phyloP scores from a whole-genome alignment of 163 green algal species.

The Chloroidium sp. region DNA sequence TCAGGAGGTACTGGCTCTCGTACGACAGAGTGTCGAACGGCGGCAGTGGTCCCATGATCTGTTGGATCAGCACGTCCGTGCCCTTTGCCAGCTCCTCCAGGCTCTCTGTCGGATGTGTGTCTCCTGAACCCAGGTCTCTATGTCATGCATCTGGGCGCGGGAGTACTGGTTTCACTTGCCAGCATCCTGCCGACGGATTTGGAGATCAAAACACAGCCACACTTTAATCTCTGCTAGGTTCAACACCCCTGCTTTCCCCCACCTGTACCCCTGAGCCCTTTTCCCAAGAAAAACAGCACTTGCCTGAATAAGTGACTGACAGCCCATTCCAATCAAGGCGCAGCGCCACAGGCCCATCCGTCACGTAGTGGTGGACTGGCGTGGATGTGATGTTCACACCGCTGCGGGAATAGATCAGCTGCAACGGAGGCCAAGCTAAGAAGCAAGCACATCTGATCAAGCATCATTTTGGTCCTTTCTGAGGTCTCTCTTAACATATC shows the following conservation, averaged over 20 bases:
- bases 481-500: too few relatives aligned
- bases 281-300: not conserved
- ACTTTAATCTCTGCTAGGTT: too few relatives aligned
- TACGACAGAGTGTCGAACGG: constrained; percentile 6
- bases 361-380: constrained; percentile 34
- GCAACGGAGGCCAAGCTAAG: not conserved
- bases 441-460: too few relatives aligned
- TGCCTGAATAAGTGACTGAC: constrained; percentile 35
- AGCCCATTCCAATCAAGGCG: constrained; percentile 35
- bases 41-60: constrained; percentile 31
- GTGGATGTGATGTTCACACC: constrained; percentile 34
- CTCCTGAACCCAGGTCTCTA: constrained; percentile 12
- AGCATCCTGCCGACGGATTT: not conserved
- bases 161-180: not conserved
- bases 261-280: too few relatives aligned
- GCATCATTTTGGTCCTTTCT: too few relatives aligned
- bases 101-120: constrained; percentile 19
- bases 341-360: constrained; percentile 25
- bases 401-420: constrained; percentile 16
- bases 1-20: constrained; percentile 32
- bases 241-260: too few relatives aligned
- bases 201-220: not conserved
- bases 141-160: not conserved
- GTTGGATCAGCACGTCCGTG: constrained; percentile 29
- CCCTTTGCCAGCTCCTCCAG: constrained; percentile 21